Evolutionary conservation across 2,329 filamentous ascomycete species (phyloP).

Genomic region (Fusarium globosum): DNA sequence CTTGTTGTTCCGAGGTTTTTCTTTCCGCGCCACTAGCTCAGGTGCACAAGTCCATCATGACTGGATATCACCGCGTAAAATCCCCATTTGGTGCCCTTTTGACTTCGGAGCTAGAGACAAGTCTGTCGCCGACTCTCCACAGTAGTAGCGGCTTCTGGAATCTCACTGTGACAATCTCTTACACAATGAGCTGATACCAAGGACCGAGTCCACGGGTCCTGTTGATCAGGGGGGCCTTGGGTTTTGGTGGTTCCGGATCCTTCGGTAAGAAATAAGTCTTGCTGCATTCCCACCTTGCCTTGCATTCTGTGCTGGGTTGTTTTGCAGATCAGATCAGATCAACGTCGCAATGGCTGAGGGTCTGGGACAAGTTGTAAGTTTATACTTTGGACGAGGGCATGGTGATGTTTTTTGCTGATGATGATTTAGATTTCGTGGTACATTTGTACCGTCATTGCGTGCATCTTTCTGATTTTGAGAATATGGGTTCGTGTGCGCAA

Average conservation of each 20-base stretch:
- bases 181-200: conserved; percentile 8
- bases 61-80: not conserved
- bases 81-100: conserved; percentile 10
- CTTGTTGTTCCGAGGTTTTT: not conserved
- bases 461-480: conserved; percentile 30
- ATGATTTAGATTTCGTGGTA: conserved; percentile 41
- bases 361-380: conserved; percentile 39
- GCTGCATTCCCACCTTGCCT: conserved; percentile 6
- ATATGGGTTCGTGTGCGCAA: conserved; percentile 38
- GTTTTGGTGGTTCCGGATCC: not conserved
- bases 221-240: not conserved
- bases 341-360: conserved; percentile 40
- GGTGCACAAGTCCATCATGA: not conserved
- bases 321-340: conserved; percentile 16
- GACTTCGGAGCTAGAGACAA: conserved; percentile 1
- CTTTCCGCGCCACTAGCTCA: not conserved
- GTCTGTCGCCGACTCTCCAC: not conserved
- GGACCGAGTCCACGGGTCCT: not conserved
- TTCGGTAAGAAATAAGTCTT: conserved; percentile 33
- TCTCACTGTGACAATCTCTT: not conserved
- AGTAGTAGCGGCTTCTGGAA: not conserved
- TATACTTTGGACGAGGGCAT: fast-evolving
- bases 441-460: conserved; percentile 35
- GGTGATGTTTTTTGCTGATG: not conserved
- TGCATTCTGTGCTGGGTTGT: not conserved